These are phyloP conservation scores for Akanthomyces lecanii DNA, from an alignment of 2,329 filamentous ascomycete species.

Conservation along the genomic window DNA sequence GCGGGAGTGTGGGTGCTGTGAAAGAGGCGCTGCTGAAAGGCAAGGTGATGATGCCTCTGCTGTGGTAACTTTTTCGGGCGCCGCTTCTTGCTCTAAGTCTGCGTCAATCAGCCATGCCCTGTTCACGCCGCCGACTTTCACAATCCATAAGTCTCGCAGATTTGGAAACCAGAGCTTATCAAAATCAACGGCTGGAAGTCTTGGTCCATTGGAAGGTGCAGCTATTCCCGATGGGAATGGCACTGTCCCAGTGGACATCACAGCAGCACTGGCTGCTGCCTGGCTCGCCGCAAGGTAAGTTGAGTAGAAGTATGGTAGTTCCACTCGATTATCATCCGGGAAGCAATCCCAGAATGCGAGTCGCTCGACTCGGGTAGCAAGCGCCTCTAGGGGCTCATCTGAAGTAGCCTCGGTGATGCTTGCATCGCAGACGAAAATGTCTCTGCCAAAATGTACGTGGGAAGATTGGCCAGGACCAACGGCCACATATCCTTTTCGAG, in stretches of 20 bases:
- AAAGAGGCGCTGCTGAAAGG: background rate
- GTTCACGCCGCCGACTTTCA: slow-evolving; percentile 37
- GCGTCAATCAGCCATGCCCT: slow-evolving; percentile 33
- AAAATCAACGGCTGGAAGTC: slow-evolving; percentile 28
- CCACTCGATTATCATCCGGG: slow-evolving; percentile 35
- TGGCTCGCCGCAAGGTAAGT: slow-evolving; percentile 33
- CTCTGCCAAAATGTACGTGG: slow-evolving; percentile 34
- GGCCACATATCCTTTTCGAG: slow-evolving; percentile 32
- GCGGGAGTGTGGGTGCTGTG: slow-evolving; percentile 23
- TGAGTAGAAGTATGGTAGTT: slow-evolving; percentile 31
- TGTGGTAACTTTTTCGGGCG: background rate
- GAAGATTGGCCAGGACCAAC: slow-evolving; percentile 29
- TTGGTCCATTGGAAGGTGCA: background rate
- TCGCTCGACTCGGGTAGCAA: slow-evolving; percentile 32
- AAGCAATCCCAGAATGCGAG: slow-evolving; percentile 39
- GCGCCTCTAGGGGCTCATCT: slow-evolving; percentile 30
- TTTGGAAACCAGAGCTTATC: slow-evolving; percentile 38
- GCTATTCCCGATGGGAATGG: background rate
- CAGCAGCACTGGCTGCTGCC: slow-evolving; percentile 22
- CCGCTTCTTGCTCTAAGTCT: slow-evolving; percentile 27
- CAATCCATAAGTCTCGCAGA: slow-evolving; percentile 35
- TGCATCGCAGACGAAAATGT: slow-evolving; percentile 37
- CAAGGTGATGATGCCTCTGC: background rate
- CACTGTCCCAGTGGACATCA: slow-evolving; percentile 24
- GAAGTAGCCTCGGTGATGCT: slow-evolving; percentile 32